These are phyloP conservation scores for Suhomyces kunorum DNA, from an alignment of 1,139 yeast species.

Conservation along the genomic window DNA sequence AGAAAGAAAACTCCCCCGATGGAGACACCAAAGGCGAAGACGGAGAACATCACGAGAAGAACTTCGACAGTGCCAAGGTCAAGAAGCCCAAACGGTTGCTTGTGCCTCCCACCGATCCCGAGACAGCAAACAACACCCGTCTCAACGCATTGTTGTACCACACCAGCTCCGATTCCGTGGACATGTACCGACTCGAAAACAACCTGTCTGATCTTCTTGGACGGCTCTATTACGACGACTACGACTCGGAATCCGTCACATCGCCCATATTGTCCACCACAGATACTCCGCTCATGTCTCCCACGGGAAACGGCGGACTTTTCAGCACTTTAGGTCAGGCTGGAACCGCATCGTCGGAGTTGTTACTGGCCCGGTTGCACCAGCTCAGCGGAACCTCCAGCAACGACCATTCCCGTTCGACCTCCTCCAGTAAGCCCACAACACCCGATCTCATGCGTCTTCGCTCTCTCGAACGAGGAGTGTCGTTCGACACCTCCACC, in stretches of 20 bases:
- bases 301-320: conserved; percentile 19
- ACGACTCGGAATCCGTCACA: conserved; percentile 34
- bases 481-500: conserved; percentile 53
- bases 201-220: conserved; percentile 46
- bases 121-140: conserved; percentile 42
- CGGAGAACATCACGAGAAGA: conserved; percentile 3
- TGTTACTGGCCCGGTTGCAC: conserved; percentile 14
- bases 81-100: conserved; percentile 6
- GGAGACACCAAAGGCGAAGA: neutral
- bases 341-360: conserved; percentile 11
- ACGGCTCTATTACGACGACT: conserved; percentile 48
- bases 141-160: conserved; percentile 44
- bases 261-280: conserved; percentile 25
- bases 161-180: conserved; percentile 44
- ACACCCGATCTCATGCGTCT: conserved; percentile 6
- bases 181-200: conserved; percentile 41
- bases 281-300: conserved; percentile 19
- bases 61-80: conserved; percentile 5
- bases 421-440: conserved; percentile 6
- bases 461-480: conserved; percentile 32
- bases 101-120: conserved; percentile 20
- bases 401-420: conserved; percentile 5
- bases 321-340: conserved; percentile 7
- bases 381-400: conserved; percentile 8
- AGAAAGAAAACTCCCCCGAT: neutral